Percentiles rank a stretch among this genome's conserved stretches.
Conservation (phyloP, 345 rosid genomes). For the Syzygium oleosum region DNA sequence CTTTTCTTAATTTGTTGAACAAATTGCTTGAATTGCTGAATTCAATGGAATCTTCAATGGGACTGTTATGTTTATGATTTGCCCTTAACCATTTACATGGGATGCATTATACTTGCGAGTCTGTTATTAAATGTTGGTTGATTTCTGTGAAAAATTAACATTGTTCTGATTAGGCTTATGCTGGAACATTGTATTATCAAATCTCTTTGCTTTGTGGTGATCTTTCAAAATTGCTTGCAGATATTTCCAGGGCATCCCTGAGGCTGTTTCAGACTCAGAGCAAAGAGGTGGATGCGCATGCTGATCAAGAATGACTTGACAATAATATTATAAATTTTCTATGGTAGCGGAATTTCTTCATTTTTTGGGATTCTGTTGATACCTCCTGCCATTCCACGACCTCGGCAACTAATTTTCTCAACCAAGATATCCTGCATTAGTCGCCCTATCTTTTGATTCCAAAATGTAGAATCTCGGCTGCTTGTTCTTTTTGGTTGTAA, state of each 20-base stretch:
- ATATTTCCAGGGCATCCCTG: slow-evolving; percentile 86
- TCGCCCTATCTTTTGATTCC: neutral
- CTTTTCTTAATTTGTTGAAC: neutral
- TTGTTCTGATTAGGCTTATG: neutral
- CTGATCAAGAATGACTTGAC: slow-evolving; percentile 17
- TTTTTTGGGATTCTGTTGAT: neutral
- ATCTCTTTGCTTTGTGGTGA: neutral
- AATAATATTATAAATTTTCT: neutral
- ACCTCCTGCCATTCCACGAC: neutral
- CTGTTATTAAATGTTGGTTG: neutral
- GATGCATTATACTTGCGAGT: neutral
- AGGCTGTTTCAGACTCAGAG: slow-evolving; percentile 61
- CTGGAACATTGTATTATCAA: neutral
- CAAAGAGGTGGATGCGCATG: slow-evolving; percentile 93
- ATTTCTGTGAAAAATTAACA: neutral
- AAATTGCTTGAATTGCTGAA: neutral
- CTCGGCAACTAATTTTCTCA: neutral
- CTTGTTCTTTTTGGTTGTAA: neutral
- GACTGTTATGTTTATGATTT: neutral
- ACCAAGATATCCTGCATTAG: neutral
- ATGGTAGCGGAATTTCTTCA: neutral
- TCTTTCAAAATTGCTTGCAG: slow-evolving; percentile 25
- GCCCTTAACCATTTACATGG: neutral
- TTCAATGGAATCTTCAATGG: neutral
- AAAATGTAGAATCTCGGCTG: neutral